Conservation (phyloP, 148 eudicot species). For the Persicaria tinctoria region DNA sequence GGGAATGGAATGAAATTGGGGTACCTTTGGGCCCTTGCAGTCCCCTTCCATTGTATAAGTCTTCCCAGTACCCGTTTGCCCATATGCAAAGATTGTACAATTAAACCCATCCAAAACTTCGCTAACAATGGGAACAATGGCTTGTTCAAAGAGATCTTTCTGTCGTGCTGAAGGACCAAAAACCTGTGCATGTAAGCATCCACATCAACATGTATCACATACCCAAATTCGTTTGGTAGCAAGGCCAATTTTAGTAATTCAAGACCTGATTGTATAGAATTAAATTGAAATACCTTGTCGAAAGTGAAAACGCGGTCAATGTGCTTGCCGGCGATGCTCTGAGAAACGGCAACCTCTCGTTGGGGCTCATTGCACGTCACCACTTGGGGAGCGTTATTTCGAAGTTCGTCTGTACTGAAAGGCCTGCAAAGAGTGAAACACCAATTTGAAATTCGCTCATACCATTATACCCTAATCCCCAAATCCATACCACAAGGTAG, state of each 20-base stretch:
- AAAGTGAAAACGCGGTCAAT: slow-evolving; percentile 56
- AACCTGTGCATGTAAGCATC: slow-evolving; percentile 36
- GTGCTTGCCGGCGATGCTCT: slow-evolving; percentile 54
- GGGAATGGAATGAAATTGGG: background rate
- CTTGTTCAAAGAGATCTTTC: slow-evolving; percentile 78
- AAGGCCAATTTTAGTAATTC: no score
- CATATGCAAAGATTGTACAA: slow-evolving; percentile 93
- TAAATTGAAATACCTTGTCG: slow-evolving; percentile 37
- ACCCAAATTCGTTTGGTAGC: no score
- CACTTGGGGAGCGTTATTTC: slow-evolving; percentile 84
- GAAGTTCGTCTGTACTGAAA: slow-evolving; percentile 72
- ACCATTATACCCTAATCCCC: background rate
- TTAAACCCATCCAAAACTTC: slow-evolving; percentile 95
- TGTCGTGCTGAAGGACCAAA: slow-evolving; percentile 85
- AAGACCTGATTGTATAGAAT: no score
- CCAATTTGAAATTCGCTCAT: background rate
- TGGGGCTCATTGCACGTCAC: slow-evolving; percentile 79
- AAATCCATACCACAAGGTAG: no score
- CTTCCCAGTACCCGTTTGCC: slow-evolving; percentile 94
- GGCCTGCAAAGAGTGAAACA: slow-evolving; percentile 39
- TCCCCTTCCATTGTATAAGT: slow-evolving; percentile 31
- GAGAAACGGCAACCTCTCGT: slow-evolving; percentile 37
- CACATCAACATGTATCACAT: no score
- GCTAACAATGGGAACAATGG: slow-evolving; percentile 73
- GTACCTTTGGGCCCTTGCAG: slow-evolving; percentile 83